Evolutionary conservation across 2,329 filamentous ascomycete genomes (phyloP).

Genomic region (Diaporthe amygdali): DNA sequence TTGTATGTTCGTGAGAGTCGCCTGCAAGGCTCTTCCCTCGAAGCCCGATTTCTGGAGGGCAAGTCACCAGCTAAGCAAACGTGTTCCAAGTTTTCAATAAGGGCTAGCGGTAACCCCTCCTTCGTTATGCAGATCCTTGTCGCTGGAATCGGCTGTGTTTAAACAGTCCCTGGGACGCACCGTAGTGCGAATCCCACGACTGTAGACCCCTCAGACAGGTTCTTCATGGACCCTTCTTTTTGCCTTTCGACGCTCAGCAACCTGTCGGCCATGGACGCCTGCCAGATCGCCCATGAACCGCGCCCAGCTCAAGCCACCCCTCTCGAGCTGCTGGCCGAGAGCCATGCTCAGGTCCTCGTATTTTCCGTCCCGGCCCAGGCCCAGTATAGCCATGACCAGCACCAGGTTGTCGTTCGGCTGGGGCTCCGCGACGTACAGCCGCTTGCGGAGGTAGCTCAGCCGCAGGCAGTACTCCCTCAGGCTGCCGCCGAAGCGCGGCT

Average conservation of each 20-base stretch:
- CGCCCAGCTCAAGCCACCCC: constrained; percentile 20
- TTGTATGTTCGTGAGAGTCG: not conserved
- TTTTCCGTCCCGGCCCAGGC: constrained; percentile 15
- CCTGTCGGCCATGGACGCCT: constrained; percentile 18
- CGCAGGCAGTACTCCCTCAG: constrained; percentile 21
- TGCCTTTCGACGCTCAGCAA: constrained; percentile 16
- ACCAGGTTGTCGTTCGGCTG: constrained; percentile 26
- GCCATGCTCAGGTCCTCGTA: constrained; percentile 23
- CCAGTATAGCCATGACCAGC: constrained; percentile 25
- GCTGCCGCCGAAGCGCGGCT: constrained; percentile 22
- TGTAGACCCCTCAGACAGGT: not conserved
- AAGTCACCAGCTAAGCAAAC: not conserved
- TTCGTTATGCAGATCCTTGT: no score
- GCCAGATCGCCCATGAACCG: constrained; percentile 25
- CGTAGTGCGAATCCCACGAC: no score
- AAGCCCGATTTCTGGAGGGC: not conserved
- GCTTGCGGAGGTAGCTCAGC: constrained; percentile 21
- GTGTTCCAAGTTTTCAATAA: no score
- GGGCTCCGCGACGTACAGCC: constrained; percentile 24
- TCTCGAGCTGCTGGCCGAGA: constrained; percentile 24
- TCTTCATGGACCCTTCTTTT: not conserved
- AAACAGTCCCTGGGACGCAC: not conserved
- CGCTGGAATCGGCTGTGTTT: not conserved
- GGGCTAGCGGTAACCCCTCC: no score
- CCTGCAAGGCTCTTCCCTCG: not conserved